Evolutionary conservation across 768 basidiomycete genomes (phyloP).

Genomic region (Agaricus blazei): DNA sequence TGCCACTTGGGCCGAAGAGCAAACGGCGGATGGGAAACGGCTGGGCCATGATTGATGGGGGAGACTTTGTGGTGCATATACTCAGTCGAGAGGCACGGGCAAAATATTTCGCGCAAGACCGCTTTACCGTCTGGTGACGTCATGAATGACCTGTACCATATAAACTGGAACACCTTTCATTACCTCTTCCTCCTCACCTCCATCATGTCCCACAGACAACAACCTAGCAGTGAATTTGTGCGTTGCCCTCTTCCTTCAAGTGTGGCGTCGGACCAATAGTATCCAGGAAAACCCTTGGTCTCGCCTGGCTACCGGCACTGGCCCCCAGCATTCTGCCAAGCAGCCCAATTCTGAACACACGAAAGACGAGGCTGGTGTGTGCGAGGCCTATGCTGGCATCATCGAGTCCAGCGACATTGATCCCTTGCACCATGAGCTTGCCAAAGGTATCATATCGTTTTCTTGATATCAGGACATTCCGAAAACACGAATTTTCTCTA

Average conservation of each 20-base stretch:
- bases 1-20: slow-evolving; percentile 58
- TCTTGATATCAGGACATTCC: not conserved
- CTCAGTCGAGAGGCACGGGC: slow-evolving; percentile 60
- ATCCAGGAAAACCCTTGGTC: slow-evolving; percentile 22
- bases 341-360: slow-evolving; percentile 8
- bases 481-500: not conserved
- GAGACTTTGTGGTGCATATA: slow-evolving; percentile 76
- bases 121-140: not conserved
- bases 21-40: slow-evolving; percentile 59
- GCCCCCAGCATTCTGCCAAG: not conserved
- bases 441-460: slow-evolving; percentile 26
- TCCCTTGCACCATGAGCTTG: slow-evolving; percentile 41
- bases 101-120: slow-evolving; percentile 51
- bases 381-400: slow-evolving; percentile 50
- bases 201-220: slow-evolving; percentile 16
- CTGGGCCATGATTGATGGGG: slow-evolving; percentile 84
- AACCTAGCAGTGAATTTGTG: slow-evolving; percentile 44
- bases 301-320: not conserved
- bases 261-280: not conserved
- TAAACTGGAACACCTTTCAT: not conserved
- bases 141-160: not conserved
- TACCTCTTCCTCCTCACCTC: slow-evolving; percentile 22
- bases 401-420: slow-evolving; percentile 51
- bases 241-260: slow-evolving; percentile 16
- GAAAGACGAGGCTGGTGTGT: slow-evolving; percentile 40